A percentile compares a stretch with the other conserved stretches of the same genome.
phyloP scores from a whole-genome alignment of 495 filamentous ascomycete genomes.

The Aspergillus olivimuriae region DNA sequence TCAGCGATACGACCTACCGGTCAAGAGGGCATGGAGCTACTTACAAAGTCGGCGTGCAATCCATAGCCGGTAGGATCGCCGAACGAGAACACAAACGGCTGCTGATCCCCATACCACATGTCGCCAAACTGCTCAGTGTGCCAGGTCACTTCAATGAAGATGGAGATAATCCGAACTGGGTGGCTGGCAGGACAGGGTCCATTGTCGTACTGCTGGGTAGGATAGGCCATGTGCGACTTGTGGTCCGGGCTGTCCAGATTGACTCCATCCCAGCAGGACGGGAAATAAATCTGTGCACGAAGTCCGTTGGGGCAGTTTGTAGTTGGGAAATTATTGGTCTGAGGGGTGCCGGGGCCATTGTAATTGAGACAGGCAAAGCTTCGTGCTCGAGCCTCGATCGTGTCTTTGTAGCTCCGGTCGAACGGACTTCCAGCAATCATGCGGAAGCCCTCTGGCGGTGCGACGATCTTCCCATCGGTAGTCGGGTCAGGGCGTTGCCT shows the following conservation, averaged over 20 bases:
- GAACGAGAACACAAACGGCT: conserved; percentile 54
- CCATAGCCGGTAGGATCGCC: conserved; percentile 9
- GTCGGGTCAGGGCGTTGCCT: conserved; percentile 52
- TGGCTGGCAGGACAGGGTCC: conserved; percentile 27
- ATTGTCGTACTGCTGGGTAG: conserved; percentile 1
- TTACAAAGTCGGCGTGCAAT: conserved; percentile 8
- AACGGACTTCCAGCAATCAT: conserved; percentile 60
- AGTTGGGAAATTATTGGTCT: conserved; percentile 6
- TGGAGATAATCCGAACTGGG: conserved; percentile 50
- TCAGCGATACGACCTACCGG: no score
- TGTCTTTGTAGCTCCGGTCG: conserved; percentile 2
- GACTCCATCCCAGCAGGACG: conserved; percentile 9
- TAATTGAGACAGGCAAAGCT: conserved; percentile 8
- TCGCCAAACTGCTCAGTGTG: conserved; percentile 48
- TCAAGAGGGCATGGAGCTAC: no score
- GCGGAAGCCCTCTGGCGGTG: conserved; percentile 67
- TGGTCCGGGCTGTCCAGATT: conserved; percentile 7
- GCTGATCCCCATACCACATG: conserved; percentile 49
- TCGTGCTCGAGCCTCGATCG: background rate
- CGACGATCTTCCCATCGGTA: conserved; percentile 47
- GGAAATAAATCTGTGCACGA: conserved; percentile 7
- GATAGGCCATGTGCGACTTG: conserved; percentile 9
- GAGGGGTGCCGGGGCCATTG: conserved; percentile 1
- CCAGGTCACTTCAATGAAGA: conserved; percentile 68
- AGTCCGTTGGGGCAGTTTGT: conserved; percentile 10